Percentiles rank a stretch among this genome's conserved stretches.
These are phyloP conservation scores for Camellia oleifera DNA, from an alignment of 179 eudicot species.

Conservation along the genomic window DNA sequence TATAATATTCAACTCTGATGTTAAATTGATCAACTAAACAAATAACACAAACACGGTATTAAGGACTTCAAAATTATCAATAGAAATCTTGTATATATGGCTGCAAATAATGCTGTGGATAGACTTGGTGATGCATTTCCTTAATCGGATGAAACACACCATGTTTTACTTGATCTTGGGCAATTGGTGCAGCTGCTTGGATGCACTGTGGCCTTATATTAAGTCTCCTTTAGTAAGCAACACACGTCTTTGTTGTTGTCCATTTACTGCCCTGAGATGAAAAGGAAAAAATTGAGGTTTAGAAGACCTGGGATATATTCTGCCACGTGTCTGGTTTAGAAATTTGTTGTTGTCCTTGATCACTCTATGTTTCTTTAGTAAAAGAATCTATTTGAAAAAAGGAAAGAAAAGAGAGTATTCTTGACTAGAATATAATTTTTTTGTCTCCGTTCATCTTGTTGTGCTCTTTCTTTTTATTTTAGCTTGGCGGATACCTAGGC, in stretches of 20 bases:
- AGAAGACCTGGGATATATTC: not conserved
- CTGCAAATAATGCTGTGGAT: no score
- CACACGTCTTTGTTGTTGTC: not conserved
- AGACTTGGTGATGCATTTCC: not conserved
- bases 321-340: not conserved
- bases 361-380: not conserved
- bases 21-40: not conserved
- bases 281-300: not conserved
- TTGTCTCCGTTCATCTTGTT: not conserved
- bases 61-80: not conserved
- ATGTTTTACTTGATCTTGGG: not conserved
- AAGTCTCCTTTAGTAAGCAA: not conserved
- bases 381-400: not conserved
- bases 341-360: not conserved
- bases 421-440: not conserved
- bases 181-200: not conserved
- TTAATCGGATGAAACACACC: no score
- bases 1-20: not conserved
- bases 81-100: not conserved
- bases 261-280: not conserved
- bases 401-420: not conserved
- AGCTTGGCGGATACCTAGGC: not conserved
- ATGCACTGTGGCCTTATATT: not conserved
- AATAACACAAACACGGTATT: not conserved
- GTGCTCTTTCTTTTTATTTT: not conserved